Base-by-base conservation (phyloP, 2,329 filamentous ascomycete species). In the Cercospora sojina region DNA sequence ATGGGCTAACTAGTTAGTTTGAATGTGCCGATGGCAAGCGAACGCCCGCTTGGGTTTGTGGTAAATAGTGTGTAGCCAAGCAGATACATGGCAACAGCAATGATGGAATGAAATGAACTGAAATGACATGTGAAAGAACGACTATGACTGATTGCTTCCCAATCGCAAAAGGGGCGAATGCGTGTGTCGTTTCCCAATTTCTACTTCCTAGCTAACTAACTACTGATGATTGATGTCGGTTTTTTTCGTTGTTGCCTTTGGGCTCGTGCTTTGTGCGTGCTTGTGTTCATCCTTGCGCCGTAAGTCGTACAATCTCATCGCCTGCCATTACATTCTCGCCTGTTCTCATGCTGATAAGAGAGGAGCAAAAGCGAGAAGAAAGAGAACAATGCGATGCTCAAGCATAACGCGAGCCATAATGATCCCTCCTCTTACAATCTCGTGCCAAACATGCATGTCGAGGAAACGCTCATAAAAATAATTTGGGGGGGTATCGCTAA, bases 1-100 rank as follows among this genome's bases (percentile, higher is more conserved):
- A 41, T n/a, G 35, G 35, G 35, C n/a, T n/a, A n/a, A n/a, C n/a
- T n/a, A n/a, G 35, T 16, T 41, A 41, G 35, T 41, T n/a, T 41
- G 51, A 56, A 56, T 56, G 51, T 56, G 51, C 51, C 51, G 51
- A 56, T 56, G 51, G 25, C 51, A 56, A 29, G 51, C 51, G 51
- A 29, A 9, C 35, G 7, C 6, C 3, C 35, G 6, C 5, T n/a
- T 6, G 1, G 35, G 35, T 7, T n/a, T 12, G n/a, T 38, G 35
- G 16, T 38, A n/a, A n/a, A 38, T 41, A 41, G 35, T 41, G 35
- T 41, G 16, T 41, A 41, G 35, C 35, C 35, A 41, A 41, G 35
- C 35, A 41, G 35, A 41, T 41, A 41, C 16, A 41, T 41, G 35
- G 35, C 35, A 41, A 41, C n/a, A 8, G 35, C 16, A 41, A 41